These are phyloP conservation scores for Raffaelea arxii DNA, from an alignment of 2,329 filamentous ascomycete species.

Conservation along the genomic window DNA sequence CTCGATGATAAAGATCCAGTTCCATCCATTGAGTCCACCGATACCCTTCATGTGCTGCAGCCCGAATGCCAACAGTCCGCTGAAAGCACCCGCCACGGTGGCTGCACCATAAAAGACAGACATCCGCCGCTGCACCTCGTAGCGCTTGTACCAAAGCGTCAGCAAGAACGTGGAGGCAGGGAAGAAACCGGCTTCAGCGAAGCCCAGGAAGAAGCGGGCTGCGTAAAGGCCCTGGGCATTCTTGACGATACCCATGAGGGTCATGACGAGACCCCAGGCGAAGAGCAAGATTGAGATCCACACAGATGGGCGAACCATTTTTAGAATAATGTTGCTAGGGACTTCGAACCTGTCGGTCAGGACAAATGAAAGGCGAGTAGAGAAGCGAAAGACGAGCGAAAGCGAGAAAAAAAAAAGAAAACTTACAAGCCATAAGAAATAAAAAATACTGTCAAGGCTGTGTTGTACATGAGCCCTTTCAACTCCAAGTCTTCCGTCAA, in stretches of 20 bases:
- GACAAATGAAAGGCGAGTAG: too few relatives aligned
- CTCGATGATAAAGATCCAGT: slow-evolving; percentile 50
- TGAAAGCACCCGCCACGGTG: slow-evolving; percentile 7
- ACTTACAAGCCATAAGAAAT: slow-evolving; percentile 9
- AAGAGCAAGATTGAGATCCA: slow-evolving; percentile 30
- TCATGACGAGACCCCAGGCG: slow-evolving; percentile 35
- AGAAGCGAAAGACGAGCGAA: neutral
- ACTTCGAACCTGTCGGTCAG: slow-evolving; percentile 23
- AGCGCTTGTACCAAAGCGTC: slow-evolving; percentile 9
- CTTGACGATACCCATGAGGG: slow-evolving; percentile 35
- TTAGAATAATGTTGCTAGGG: slow-evolving; percentile 32
- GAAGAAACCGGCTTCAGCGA: slow-evolving; percentile 36
- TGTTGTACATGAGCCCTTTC: slow-evolving; percentile 10
- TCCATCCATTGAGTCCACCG: slow-evolving; percentile 42
- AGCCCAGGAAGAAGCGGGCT: slow-evolving; percentile 33
- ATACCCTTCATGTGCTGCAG: slow-evolving; percentile 8
- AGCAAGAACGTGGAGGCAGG: slow-evolving; percentile 19
- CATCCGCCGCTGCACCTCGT: slow-evolving; percentile 8
- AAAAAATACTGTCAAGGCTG: slow-evolving; percentile 13
- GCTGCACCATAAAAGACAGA: slow-evolving; percentile 9
- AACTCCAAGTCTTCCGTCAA: slow-evolving; percentile 9
- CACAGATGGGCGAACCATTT: slow-evolving; percentile 25
- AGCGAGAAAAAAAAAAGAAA: neutral
- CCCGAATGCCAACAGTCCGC: slow-evolving; percentile 7
- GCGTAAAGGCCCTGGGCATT: slow-evolving; percentile 27